Evolutionary conservation across 2,329 filamentous ascomycete species (phyloP), one percentile per base, ranked within the genome.

Genomic region (Trichophyton verrucosum): DNA sequence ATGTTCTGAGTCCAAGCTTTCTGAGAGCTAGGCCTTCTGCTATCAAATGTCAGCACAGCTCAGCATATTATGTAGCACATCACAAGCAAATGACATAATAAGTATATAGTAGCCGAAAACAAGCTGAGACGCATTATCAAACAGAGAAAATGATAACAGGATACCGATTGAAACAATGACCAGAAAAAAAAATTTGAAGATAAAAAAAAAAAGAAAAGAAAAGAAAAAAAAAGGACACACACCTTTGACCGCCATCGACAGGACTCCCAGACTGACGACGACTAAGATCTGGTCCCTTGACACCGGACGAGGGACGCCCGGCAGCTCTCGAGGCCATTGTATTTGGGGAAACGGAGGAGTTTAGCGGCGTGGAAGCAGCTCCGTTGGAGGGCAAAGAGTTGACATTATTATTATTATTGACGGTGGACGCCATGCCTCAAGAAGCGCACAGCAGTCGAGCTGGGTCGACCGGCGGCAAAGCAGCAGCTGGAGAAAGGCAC

Each of bases 1-100:
- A 80, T 78, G 67, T 81, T 81, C 68, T 80, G 77, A 57, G 79
- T 78, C 83, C 83, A 86, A 68, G 82, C 82, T 72, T 82, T 84
- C 65, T 80, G 80, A 56, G 78, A 76, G 71, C 72, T 81, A 74
- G 76, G 80, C 76, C 73, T 80, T 78, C 74, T 74, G 7, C 4
- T 3, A 60, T 62, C 64, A 53, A 60, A 59, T 63, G 59, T 53
- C 66, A 27, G 62, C 67, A 68, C 59, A 71, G 68, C 61, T 5
- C 13, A 13, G 5, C 9, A 22, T 11, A 20, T 13, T 20, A 17
- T 7, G 27, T 30, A 30, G 27, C 6, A 30, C 27, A 47, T 11
- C 17, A 47, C 22, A 22, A 64, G 57, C 46, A 22, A 51, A 13
- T 24, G 8, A 13, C 44, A 27, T 24, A 55, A 55, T 30, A 30